Conservation (phyloP, 352 stramenopile species). For the Pythium dissotocum region DNA sequence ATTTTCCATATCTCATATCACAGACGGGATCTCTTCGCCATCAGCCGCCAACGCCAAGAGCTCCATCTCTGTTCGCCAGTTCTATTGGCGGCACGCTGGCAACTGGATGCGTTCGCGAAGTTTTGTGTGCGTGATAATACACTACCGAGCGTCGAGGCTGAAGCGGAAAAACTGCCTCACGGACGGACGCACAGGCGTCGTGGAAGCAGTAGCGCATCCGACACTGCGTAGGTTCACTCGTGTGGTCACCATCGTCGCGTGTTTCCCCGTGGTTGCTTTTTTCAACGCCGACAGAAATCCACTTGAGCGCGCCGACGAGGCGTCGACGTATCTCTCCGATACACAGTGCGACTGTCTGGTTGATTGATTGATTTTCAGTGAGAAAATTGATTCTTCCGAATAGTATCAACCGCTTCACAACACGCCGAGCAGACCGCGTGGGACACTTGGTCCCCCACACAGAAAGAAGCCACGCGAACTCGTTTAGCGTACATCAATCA, state of each 20-base stretch:
- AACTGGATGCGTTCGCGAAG: slow-evolving; percentile 1
- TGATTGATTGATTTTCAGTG: neutral
- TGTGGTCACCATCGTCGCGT: neutral
- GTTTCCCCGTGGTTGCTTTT: neutral
- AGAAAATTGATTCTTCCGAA: neutral
- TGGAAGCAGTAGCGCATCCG: too few species aligned
- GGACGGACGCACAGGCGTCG: too few species aligned
- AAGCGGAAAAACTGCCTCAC: neutral
- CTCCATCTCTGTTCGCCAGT: neutral
- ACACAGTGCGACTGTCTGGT: neutral
- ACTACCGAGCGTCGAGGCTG: neutral
- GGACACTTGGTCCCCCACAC: neutral
- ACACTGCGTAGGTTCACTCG: neutral
- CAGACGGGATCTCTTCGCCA: neutral
- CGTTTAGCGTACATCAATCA: neutral
- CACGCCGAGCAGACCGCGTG: neutral
- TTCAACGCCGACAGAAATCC: neutral
- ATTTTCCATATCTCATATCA: neutral
- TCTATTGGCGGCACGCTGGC: neutral
- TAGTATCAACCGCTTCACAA: neutral
- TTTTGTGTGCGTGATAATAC: slow-evolving; percentile 2
- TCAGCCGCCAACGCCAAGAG: neutral
- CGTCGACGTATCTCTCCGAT: neutral
- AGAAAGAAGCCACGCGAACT: neutral
- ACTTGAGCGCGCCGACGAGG: neutral